phyloP scores from a whole-genome alignment of 495 filamentous ascomycete species.

The Amniculicola lignicola region DNA sequence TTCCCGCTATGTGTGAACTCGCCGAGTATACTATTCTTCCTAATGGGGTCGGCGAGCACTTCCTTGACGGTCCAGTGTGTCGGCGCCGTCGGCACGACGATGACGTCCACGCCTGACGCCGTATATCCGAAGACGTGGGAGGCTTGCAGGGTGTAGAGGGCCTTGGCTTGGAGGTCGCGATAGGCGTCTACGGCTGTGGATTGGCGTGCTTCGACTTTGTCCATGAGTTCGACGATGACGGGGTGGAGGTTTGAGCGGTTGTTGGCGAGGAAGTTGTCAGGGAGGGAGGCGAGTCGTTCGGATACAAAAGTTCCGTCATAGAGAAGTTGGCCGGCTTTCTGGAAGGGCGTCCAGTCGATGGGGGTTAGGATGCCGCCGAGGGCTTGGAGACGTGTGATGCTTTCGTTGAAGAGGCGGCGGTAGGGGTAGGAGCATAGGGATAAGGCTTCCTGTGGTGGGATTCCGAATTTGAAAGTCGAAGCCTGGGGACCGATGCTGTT shows the following conservation, averaged over 20 bases:
- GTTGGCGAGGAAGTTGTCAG: constrained; percentile 44
- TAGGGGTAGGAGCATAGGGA: constrained; percentile 48
- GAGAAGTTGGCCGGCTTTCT: constrained; percentile 54
- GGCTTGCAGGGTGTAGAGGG: constrained; percentile 47
- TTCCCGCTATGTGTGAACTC: constrained; percentile 64
- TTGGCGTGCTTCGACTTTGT: constrained; percentile 44
- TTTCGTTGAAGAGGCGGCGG: constrained; percentile 47
- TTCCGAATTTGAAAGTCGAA: constrained; percentile 53
- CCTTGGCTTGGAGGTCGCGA: constrained; percentile 51
- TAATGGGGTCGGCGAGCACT: constrained; percentile 55
- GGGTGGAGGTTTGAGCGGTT: constrained; percentile 51
- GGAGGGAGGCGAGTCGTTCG: constrained; percentile 53
- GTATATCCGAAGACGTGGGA: constrained; percentile 48
- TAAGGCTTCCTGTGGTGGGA: constrained; percentile 49
- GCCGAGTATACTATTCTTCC: constrained; percentile 54
- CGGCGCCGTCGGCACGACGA: constrained; percentile 61
- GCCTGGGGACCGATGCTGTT: constrained; percentile 50
- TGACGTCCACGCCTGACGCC: constrained; percentile 50
- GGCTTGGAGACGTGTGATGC: constrained; percentile 45
- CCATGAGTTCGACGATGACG: constrained; percentile 53
- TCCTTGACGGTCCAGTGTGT: constrained; percentile 57
- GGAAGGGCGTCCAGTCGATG: constrained; percentile 55
- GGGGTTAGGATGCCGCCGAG: constrained; percentile 48
- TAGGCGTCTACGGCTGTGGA: constrained; percentile 55
- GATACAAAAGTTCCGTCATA: constrained; percentile 57